Evolutionary conservation across 2,329 filamentous ascomycete genomes (phyloP).

Genomic region (Ophiostoma sp.): DNA sequence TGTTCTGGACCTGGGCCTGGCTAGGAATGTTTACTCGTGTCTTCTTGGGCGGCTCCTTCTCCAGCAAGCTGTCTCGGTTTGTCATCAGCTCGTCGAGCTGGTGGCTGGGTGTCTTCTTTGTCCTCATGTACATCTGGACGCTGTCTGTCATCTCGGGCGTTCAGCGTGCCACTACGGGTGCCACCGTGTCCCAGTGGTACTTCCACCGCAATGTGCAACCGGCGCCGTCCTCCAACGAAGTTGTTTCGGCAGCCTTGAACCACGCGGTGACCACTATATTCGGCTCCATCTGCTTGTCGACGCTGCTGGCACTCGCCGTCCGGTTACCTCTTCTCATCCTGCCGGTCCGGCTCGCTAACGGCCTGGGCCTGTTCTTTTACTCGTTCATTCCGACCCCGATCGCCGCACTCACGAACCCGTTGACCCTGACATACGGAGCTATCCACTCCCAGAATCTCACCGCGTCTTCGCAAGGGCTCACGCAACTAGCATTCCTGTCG

Average conservation of each 20-base stretch:
- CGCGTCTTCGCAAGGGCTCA: constrained; percentile 74
- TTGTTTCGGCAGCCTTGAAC: constrained; percentile 77
- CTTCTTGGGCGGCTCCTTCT: constrained; percentile 88
- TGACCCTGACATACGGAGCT: constrained; percentile 88
- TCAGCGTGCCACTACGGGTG: constrained; percentile 87
- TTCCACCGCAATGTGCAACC: constrained; percentile 88
- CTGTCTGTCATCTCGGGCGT: constrained; percentile 83
- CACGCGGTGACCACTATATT: constrained; percentile 87
- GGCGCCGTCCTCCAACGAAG: constrained; percentile 72
- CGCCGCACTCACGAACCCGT: constrained; percentile 81
- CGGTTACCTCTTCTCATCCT: constrained; percentile 83
- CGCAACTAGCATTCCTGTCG: constrained; percentile 78
- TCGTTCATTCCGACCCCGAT: constrained; percentile 83
- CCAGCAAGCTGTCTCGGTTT: constrained; percentile 62
- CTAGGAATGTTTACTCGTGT: constrained; percentile 94
- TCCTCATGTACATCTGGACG: constrained; percentile 95
- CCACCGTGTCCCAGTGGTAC: constrained; percentile 98
- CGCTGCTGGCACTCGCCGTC: constrained; percentile 75
- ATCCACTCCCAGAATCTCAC: constrained; percentile 87
- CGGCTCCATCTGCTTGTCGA: constrained; percentile 87
- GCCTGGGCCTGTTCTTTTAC: constrained; percentile 65
- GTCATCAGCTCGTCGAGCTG: constrained; percentile 85
- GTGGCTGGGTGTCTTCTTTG: constrained; percentile 92
- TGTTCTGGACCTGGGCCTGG: constrained; percentile 94
- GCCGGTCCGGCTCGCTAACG: constrained; percentile 63